Evolutionary conservation across 331 rosid genomes (phyloP).

Genomic region (Phaseolus coccineus): DNA sequence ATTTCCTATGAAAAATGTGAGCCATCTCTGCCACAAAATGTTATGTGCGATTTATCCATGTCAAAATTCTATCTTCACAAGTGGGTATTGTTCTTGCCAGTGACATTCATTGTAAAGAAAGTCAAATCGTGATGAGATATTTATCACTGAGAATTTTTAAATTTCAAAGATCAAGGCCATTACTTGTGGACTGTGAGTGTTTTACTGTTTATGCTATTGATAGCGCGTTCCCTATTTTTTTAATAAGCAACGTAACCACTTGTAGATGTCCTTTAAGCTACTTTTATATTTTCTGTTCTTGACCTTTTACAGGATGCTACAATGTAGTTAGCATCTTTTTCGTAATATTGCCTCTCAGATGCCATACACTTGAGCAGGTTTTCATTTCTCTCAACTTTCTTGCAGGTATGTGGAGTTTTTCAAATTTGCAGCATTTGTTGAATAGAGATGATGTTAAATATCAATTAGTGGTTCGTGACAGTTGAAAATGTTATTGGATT

Average conservation of each 20-base stretch:
- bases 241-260: not conserved
- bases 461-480: slow-evolving; percentile 47
- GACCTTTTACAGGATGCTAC: slow-evolving; percentile 30
- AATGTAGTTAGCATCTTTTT: slow-evolving; percentile 2
- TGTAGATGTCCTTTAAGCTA: slow-evolving; percentile 9
- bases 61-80: slow-evolving; percentile 1
- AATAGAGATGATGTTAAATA: slow-evolving; percentile 58
- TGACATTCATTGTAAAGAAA: slow-evolving; percentile 1
- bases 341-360: slow-evolving; percentile 1
- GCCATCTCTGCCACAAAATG: not conserved
- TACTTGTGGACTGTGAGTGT: slow-evolving; percentile 13
- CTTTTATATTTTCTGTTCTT: slow-evolving; percentile 11
- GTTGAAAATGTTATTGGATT: slow-evolving; percentile 48
- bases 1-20: not conserved
- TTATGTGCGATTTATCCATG: not conserved
- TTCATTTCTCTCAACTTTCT: slow-evolving; percentile 30
- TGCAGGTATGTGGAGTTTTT: slow-evolving; percentile 58
- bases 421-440: slow-evolving; percentile 57
- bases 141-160: not conserved
- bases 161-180: slow-evolving; percentile 2
- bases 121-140: not conserved
- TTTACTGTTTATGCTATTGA: slow-evolving; percentile 6
- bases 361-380: slow-evolving; percentile 30
- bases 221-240: not conserved
- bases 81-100: not conserved